Evolutionary conservation across 1,284 basidiomycete genomes (phyloP).

Genomic region (Spongiforma sp.): DNA sequence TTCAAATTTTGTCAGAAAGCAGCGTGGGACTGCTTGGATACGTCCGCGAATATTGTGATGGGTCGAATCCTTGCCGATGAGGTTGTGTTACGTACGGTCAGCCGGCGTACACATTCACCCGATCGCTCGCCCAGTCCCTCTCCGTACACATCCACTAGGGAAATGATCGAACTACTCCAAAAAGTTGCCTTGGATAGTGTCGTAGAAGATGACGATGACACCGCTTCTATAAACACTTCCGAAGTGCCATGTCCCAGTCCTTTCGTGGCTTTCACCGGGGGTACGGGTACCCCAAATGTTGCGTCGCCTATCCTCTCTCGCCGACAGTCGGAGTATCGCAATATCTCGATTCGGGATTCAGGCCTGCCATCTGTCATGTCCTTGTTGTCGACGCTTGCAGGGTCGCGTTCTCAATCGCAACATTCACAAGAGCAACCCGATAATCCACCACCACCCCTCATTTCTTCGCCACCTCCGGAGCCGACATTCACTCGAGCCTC

Average conservation of each 20-base stretch:
- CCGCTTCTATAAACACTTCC: constrained; percentile 42
- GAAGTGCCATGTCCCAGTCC: constrained; percentile 44
- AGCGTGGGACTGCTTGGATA: constrained; percentile 37
- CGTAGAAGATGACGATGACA: constrained; percentile 47
- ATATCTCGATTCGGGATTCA: constrained; percentile 39
- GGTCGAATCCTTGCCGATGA: constrained; percentile 72
- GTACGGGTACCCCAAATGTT: constrained; percentile 41
- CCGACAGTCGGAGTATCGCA: constrained; percentile 57
- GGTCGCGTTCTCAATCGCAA: constrained; percentile 62
- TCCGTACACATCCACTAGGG: constrained; percentile 30
- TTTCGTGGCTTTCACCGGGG: constrained; percentile 34
- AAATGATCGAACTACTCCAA: constrained; percentile 46
- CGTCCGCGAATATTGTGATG: constrained; percentile 49
- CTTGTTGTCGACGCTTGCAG: constrained; percentile 62
- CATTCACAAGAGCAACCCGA: constrained; percentile 41
- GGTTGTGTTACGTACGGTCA: constrained; percentile 53
- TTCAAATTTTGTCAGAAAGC: constrained; percentile 56
- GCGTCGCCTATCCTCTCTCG: constrained; percentile 60
- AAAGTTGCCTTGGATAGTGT: constrained; percentile 42
- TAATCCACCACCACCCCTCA: constrained; percentile 34
- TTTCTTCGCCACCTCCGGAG: constrained; percentile 31
- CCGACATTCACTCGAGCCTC: constrained; percentile 50
- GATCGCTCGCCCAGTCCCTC: constrained; percentile 31
- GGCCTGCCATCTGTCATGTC: constrained; percentile 66
- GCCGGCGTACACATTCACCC: constrained; percentile 36